phyloP scores from a whole-genome alignment of 1,284 basidiomycete species.

The Erythrobasidium hasegawianum region DNA sequence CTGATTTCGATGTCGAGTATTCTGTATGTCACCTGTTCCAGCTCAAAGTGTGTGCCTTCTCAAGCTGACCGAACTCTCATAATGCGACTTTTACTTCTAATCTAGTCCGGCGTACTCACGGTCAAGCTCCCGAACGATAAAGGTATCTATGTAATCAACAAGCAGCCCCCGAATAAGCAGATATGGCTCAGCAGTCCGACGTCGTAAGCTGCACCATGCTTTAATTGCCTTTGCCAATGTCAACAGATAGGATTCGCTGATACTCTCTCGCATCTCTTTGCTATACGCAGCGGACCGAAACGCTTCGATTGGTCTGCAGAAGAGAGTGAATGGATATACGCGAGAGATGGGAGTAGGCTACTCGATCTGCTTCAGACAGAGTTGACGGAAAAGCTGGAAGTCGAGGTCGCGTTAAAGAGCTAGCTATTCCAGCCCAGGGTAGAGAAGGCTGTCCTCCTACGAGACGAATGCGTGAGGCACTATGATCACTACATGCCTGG shows the following conservation, averaged over 20 bases:
- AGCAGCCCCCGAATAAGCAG: constrained; percentile 98
- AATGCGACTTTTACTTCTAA: background rate
- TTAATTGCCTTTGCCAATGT: background rate
- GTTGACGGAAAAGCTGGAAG: constrained; percentile 50
- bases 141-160: constrained; percentile 99
- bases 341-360: constrained; percentile 63
- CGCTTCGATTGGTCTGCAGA: constrained; percentile 70
- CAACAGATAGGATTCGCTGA: too few relatives aligned
- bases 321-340: constrained; percentile 68
- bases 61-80: too few relatives aligned
- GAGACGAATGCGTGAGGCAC: background rate
- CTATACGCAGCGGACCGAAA: constrained; percentile 67
- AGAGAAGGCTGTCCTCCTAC: too few relatives aligned
- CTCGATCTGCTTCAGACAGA: constrained; percentile 66
- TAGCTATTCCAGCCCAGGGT: too few relatives aligned
- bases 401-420: constrained; percentile 35
- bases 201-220: constrained; percentile 7
- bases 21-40: constrained; percentile 60
- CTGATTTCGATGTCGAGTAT: constrained; percentile 82
- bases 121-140: constrained; percentile 66
- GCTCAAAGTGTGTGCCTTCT: constrained; percentile 1
- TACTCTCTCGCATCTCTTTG: background rate
- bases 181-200: constrained; percentile 92
- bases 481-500: too few relatives aligned
- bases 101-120: constrained; percentile 89